A percentile compares a stretch with the other conserved stretches of the same genome.
Evolutionary conservation across 2,329 filamentous ascomycete species (phyloP).

Genomic region (Penicillium psychrosexuale): DNA sequence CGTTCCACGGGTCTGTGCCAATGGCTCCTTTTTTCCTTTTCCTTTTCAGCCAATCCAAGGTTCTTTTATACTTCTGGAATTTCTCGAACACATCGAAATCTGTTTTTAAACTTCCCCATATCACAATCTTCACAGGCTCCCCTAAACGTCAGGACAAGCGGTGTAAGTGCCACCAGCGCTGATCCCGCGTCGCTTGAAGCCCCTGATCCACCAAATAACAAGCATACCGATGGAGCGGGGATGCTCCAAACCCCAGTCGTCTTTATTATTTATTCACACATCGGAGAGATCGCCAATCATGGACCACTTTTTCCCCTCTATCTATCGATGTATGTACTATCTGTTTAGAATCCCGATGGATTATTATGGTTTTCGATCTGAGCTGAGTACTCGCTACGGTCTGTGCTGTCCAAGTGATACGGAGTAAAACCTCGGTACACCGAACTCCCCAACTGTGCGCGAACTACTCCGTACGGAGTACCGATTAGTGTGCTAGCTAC

Average conservation of each 20-base stretch:
- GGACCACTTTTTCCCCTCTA: conserved; percentile 12
- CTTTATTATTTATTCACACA: conserved; percentile 10
- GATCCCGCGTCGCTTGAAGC: conserved; percentile 23
- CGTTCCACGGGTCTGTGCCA: conserved; percentile 8
- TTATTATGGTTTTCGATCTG: conserved; percentile 1
- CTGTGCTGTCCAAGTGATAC: conserved; percentile 1
- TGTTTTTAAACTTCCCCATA: not conserved
- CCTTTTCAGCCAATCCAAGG: no score
- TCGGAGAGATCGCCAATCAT: conserved; percentile 13
- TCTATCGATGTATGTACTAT: not conserved
- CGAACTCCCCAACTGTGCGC: not conserved
- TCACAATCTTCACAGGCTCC: not conserved
- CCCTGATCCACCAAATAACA: conserved; percentile 28
- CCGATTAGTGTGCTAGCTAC: no score
- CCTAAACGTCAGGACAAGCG: conserved; percentile 20
- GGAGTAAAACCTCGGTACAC: not conserved
- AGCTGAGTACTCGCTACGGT: conserved; percentile 4
- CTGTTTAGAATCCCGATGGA: not conserved
- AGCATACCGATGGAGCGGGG: conserved; percentile 21
- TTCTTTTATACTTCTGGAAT: not conserved
- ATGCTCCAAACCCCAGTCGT: conserved; percentile 20
- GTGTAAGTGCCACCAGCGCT: conserved; percentile 24
- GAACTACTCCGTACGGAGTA: not conserved
- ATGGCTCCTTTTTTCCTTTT: not conserved
- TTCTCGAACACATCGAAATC: not conserved